phyloP scores from a whole-genome alignment of 1,284 basidiomycete species.

The Cystodermella granulosa region DNA sequence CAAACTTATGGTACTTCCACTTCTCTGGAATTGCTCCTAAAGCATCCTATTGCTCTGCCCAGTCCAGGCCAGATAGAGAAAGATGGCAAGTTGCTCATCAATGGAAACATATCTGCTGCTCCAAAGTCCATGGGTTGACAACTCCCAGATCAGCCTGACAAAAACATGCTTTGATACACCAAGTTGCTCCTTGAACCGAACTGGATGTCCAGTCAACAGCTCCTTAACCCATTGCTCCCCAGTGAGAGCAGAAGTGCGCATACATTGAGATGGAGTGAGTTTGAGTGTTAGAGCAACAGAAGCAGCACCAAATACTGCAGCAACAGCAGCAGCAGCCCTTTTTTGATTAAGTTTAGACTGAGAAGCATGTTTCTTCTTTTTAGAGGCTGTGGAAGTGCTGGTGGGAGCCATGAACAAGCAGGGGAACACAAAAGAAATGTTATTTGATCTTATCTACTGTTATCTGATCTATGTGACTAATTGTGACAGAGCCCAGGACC shows the following conservation, averaged over 20 bases:
- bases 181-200: slow-evolving; percentile 8
- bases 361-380: not conserved
- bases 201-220: slow-evolving; percentile 7
- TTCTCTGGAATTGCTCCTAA: slow-evolving; percentile 2
- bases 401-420: not conserved
- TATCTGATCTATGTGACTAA: not conserved
- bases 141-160: slow-evolving; percentile 8
- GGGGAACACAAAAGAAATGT: too few relatives aligned
- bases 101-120: slow-evolving; percentile 13
- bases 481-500: not conserved
- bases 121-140: slow-evolving; percentile 8
- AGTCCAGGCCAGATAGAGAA: slow-evolving; percentile 18
- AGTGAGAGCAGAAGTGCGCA: slow-evolving; percentile 1
- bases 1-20: slow-evolving; percentile 1
- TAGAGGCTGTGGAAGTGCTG: not conserved
- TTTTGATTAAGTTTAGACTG: not conserved
- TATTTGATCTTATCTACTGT: too few relatives aligned
- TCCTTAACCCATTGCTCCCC: not conserved
- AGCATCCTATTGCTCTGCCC: not conserved
- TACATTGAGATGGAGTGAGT: too few relatives aligned
- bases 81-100: slow-evolving; percentile 19
- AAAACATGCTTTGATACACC: slow-evolving; percentile 20
- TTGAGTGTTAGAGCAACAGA: too few relatives aligned
- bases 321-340: too few relatives aligned
- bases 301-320: too few relatives aligned